A percentile compares a stretch with the other conserved stretches of the same genome.
Conservation (phyloP, 2,329 filamentous ascomycete genomes). For the Chaetomium globosum region DNA sequence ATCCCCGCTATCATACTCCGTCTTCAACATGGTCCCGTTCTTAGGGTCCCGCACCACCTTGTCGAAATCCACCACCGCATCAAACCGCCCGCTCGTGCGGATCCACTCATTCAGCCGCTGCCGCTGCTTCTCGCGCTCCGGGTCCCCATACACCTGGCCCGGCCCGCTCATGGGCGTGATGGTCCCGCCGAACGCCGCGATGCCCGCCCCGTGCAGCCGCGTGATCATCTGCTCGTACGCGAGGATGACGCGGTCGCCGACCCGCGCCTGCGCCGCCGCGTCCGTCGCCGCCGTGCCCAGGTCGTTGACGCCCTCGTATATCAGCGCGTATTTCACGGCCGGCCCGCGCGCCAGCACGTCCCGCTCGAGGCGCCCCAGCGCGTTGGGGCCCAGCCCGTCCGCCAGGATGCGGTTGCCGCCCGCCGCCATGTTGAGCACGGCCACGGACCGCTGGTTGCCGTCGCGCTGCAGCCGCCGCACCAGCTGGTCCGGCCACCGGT, state of each 20-base stretch:
- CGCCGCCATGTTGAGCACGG: slow-evolving; percentile 62
- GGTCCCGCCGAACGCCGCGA: slow-evolving; percentile 61
- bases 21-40: slow-evolving; percentile 49
- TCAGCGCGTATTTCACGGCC: slow-evolving; percentile 57
- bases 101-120: slow-evolving; percentile 63
- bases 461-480: slow-evolving; percentile 48
- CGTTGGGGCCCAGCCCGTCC: slow-evolving; percentile 63
- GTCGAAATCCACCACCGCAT: slow-evolving; percentile 66
- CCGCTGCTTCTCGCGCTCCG: slow-evolving; percentile 56
- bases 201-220: slow-evolving; percentile 54
- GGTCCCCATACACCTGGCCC: slow-evolving; percentile 54
- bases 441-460: slow-evolving; percentile 37
- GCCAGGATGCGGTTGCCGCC: slow-evolving; percentile 64
- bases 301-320: slow-evolving; percentile 68
- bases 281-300: slow-evolving; percentile 57
- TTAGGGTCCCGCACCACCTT: slow-evolving; percentile 53
- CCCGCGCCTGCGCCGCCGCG: slow-evolving; percentile 46
- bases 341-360: slow-evolving; percentile 60
- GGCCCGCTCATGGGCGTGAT: slow-evolving; percentile 49
- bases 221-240: slow-evolving; percentile 60
- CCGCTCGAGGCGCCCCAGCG: slow-evolving; percentile 58
- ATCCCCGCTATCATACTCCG: slow-evolving; percentile 59
- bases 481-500: slow-evolving; percentile 51
- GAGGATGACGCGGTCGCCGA: slow-evolving; percentile 53
- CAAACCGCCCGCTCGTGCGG: slow-evolving; percentile 56